Percentiles rank a stretch among this genome's conserved stretches.
These are phyloP conservation scores for Russula earlei DNA, from an alignment of 768 basidiomycete species.

Conservation along the genomic window DNA sequence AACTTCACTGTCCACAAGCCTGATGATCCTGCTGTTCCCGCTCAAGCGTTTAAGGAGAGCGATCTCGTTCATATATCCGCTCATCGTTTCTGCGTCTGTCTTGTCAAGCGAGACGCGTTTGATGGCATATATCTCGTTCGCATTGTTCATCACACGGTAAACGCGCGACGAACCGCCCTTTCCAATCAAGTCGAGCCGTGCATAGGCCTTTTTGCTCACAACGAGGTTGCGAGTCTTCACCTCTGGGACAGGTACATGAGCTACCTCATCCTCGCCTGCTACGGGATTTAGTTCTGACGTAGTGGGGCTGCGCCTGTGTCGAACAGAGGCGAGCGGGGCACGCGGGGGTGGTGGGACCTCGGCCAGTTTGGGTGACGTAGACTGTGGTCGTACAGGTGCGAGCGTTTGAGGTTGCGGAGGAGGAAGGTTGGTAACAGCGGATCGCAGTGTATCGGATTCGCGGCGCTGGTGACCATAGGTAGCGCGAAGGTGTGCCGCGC, in stretches of 20 bases:
- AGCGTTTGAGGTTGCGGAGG: not conserved
- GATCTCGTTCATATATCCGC: constrained; percentile 95
- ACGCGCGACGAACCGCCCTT: constrained; percentile 95
- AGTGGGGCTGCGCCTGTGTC: constrained; percentile 62
- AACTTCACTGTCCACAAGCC: constrained; percentile 84
- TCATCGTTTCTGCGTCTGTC: constrained; percentile 81
- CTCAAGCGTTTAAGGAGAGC: constrained; percentile 85
- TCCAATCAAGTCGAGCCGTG: constrained; percentile 81
- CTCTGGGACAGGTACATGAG: constrained; percentile 10
- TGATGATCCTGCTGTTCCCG: constrained; percentile 88
- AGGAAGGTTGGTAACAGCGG: constrained; percentile 29
- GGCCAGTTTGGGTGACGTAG: constrained; percentile 11
- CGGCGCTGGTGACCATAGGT: constrained; percentile 48
- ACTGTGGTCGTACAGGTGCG: constrained; percentile 7
- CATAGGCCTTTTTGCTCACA: constrained; percentile 69
- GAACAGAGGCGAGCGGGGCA: constrained; percentile 18
- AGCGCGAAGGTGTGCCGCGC: constrained; percentile 26
- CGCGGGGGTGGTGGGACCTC: constrained; percentile 9
- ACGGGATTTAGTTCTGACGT: constrained; percentile 37
- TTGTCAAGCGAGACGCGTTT: constrained; percentile 89
- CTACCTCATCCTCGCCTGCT: constrained; percentile 33
- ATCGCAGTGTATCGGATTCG: constrained; percentile 70
- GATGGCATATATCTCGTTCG: constrained; percentile 77
- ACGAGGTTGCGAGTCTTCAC: constrained; percentile 17
- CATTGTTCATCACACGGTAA: constrained; percentile 74